phyloP scores from a whole-genome alignment of 2,329 filamentous ascomycete genomes.

The Volutella citrinella region DNA sequence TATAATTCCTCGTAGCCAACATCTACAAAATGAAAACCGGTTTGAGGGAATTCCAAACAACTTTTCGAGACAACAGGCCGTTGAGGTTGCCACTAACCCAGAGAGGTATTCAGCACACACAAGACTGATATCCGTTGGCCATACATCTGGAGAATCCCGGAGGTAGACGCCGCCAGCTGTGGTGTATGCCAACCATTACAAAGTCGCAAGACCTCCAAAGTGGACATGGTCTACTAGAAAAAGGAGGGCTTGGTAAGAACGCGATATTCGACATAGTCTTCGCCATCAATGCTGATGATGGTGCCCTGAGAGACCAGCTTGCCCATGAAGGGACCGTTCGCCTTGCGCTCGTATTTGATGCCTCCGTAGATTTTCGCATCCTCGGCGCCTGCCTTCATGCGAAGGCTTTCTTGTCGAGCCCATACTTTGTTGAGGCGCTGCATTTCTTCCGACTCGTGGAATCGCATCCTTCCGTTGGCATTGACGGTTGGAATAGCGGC shows the following conservation, averaged over 20 bases:
- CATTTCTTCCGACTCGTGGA: conserved; percentile 48
- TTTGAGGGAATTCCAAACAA: no score
- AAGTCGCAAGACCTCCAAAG: no score
- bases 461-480: conserved; percentile 29
- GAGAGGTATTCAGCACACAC: no score
- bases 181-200: no score
- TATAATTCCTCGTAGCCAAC: background rate
- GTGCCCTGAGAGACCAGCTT: conserved; percentile 61
- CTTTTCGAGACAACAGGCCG: no score
- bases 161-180: no score
- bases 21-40: no score
- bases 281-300: conserved; percentile 63
- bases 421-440: conserved; percentile 54
- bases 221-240: conserved; percentile 45
- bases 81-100: no score
- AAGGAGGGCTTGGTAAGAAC: conserved; percentile 63
- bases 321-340: conserved; percentile 57
- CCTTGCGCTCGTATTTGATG: conserved; percentile 61
- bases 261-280: conserved; percentile 65
- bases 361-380: conserved; percentile 57
- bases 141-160: no score
- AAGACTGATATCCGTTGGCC: no score
- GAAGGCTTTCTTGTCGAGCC: conserved; percentile 50
- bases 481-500: conserved; percentile 20
- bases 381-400: conserved; percentile 41